Conservation (phyloP, 768 basidiomycete genomes). For the Pleurotus salmoneostramineus region DNA sequence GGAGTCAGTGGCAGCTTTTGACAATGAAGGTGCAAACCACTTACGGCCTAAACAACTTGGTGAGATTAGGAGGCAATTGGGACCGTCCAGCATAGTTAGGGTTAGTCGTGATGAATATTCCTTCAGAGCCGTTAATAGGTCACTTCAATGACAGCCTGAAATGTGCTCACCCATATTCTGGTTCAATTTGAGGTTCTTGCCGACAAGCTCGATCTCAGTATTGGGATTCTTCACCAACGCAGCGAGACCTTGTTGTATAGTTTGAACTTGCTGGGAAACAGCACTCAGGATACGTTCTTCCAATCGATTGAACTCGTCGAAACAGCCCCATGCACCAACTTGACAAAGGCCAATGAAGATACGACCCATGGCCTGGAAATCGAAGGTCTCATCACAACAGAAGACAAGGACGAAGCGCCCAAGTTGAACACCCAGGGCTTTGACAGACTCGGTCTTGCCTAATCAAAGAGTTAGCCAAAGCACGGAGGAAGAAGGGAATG, state of each 20-base stretch:
- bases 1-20: neutral
- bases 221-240: conserved; percentile 78
- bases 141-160: neutral
- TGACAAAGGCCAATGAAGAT: conserved; percentile 99
- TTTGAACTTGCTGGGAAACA: conserved; percentile 98
- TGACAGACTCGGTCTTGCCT: conserved; percentile 99
- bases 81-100: conserved; percentile 99
- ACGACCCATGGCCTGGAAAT: conserved; percentile 99
- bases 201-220: conserved; percentile 92
- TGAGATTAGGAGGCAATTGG: conserved; percentile 79
- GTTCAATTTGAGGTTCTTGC: conserved; percentile 90
- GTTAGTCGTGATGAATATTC: conserved; percentile 98
- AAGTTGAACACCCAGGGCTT: conserved; percentile 95
- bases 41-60: conserved; percentile 91
- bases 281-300: conserved; percentile 98
- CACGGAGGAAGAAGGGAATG: conserved; percentile 7
- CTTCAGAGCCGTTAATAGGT: conserved; percentile 28
- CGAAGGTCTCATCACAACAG: conserved; percentile 99
- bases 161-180: conserved; percentile 74
- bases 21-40: conserved; percentile 23
- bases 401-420: conserved; percentile 99
- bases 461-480: conserved; percentile 9
- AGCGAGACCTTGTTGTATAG: conserved; percentile 94
- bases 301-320: conserved; percentile 96
- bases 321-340: conserved; percentile 99